Evolutionary conservation across 768 basidiomycete species (phyloP), one percentile per base, ranked within the genome.

Genomic region (Rhizopogon rudus): DNA sequence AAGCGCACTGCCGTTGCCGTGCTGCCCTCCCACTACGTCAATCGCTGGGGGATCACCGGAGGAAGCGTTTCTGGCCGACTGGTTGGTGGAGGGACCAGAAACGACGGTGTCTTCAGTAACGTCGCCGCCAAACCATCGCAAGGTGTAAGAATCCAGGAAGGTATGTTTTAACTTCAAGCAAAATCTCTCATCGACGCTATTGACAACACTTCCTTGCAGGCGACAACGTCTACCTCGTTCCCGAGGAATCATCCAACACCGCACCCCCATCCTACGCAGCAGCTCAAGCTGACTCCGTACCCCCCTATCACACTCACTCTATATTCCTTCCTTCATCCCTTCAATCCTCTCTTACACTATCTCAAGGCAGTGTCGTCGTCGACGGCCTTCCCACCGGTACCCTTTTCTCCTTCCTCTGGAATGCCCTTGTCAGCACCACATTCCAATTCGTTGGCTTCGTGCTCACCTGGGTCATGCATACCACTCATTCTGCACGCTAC

Each of bases 401-500:
- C 10, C 63, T 94, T 33, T 95, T 96, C 69, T 84, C 84, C 12
- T 95, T 93, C 76, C 79, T 90, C 40, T 98, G 91, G 93, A 93
- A 92, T 66, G 79, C 91, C 66, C 86, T 98, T 55, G 86, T 98
- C 57, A 94, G 93, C 54, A 81, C 95, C 53, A 93, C 93, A 22
- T 99, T 99, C 88, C 96, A 98, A 74, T 96, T 98, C 63, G 86
- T 98, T 63, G 96, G 88, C 37, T 93, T 91, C 77, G 78, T 87
- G 49, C 79, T 98, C 69, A 98, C 95, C 8, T 98, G 94, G 72
- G 87, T 98, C 55, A 81, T 98, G 31, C 91, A 93, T 69, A 89
- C 87, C 2, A 93, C 93, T 2, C 96, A 98, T 67, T 90, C 96
- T 5, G 93, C 92, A 33, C 88, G 93, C 61, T 83, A 91, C 61